Conservation (phyloP, 2,329 filamentous ascomycete genomes). For the Bisporella sp. region DNA sequence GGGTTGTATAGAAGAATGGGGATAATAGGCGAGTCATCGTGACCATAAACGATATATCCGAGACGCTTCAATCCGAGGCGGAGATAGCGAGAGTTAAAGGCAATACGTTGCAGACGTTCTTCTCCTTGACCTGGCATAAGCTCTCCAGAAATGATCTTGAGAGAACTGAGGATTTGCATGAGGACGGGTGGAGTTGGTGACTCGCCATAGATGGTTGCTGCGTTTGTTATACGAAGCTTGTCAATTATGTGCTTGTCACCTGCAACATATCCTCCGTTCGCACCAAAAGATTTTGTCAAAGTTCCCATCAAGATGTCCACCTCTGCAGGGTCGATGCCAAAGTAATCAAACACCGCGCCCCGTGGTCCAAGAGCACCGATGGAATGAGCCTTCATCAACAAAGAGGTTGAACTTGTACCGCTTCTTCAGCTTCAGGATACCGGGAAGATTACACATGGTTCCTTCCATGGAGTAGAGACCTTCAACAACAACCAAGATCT, state of each 20-base stretch:
- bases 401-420: constrained; percentile 98
- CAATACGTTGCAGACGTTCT: constrained; percentile 89
- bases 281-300: constrained; percentile 95
- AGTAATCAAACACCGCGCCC: constrained; percentile 97
- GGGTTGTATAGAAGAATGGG: constrained; percentile 93
- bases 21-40: constrained; percentile 96
- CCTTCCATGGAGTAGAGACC: constrained; percentile 99
- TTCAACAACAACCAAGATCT: constrained; percentile 94
- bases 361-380: constrained; percentile 84
- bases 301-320: constrained; percentile 98
- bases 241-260: constrained; percentile 87
- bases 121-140: constrained; percentile 85
- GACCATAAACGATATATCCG: constrained; percentile 92
- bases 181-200: constrained; percentile 81
- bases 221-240: constrained; percentile 80
- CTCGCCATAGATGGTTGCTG: constrained; percentile 81
- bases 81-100: constrained; percentile 98
- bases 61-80: constrained; percentile 93
- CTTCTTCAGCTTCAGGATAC: constrained; percentile 77
- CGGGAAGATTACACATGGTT: constrained; percentile 96
- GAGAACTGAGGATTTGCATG: constrained; percentile 80
- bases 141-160: constrained; percentile 85
- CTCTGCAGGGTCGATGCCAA: constrained; percentile 78
- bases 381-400: constrained; percentile 95
- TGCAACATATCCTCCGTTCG: constrained; percentile 93